Evolutionary conservation across 768 basidiomycete genomes (phyloP), one percentile per base, ranked within the genome.

Genomic region (Gautieria morchelliformis): DNA sequence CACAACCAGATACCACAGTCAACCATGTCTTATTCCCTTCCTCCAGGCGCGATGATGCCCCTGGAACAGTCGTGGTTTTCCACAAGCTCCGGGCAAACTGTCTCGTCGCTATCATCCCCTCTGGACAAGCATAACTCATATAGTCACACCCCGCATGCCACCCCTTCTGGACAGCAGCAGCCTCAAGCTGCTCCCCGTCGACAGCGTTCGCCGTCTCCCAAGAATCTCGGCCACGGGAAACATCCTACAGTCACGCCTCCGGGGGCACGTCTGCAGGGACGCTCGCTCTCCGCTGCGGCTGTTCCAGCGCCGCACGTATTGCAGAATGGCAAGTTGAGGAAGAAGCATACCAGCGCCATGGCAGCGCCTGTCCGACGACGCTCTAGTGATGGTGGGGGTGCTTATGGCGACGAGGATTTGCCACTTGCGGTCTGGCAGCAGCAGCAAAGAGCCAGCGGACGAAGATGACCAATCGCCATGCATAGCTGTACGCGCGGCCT

Each of bases 401-500:
- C 66, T 50, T 62, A 69, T 27, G 86, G 88, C 65, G 88, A 90
- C 64, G 89, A 91, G 66, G 89, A 91, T 65, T 72, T 89, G 40
- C 89, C 89, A 19, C 73, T 92, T 49, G 87, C 89, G 19, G 69
- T 88, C 56, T 89, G 82, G 76, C 87, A 89, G 68, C 86, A 85
- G 65, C 87, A 84, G 65, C 83, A 52, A 35, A 30, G 50, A 35
- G 48, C 50, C 11, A 44, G 58, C 17, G 37, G 48, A 3, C 51
- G 51, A 52, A 35, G 51, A 39, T 52, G 35, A 52, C 20, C 17
- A 19, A 52, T 15, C 12, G 12, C 17, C 3, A 20, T 4, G 24
- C 17, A 37, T 37, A 46, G 48, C 19, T 17, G 48, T 49, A 11
- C 17, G 7, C 2, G 48, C 15, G 14, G 14, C 15, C 22, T 20